Evolutionary conservation across 306 rosid species (phyloP), one percentile per base, ranked within the genome.

Genomic region (Cicer chorassanicum): DNA sequence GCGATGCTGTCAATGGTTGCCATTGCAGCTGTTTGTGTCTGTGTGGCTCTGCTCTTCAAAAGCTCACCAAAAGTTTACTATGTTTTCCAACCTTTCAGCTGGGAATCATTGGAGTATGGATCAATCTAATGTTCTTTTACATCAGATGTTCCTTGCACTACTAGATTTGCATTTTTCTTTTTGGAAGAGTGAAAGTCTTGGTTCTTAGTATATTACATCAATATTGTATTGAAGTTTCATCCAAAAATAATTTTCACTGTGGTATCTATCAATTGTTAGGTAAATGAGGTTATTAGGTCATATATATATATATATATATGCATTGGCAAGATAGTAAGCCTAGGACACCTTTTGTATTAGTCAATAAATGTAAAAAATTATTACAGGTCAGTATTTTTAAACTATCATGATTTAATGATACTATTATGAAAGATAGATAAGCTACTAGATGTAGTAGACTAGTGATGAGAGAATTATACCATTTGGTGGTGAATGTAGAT

Each of bases 1-100:
- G 97, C 92, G 45, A 86, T 93, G 94, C 90, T 93, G 12, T 93
- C 98, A 1, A 88, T 93, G 97, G 92, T 93, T 38, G 90, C 92
- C 70, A 88, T 93, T 70, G 98, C 98, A 16, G 96, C 97, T 9
- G 94, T 93, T 4, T 93, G 98, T 78, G 98, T 93, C 11, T 93
- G 98, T 24, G 98, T 88, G 60, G 98, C 98, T n/a, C 86, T 93
- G 78, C 92, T 93, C 70, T 93, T 93, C 80, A 93, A 93, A 80
- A 93, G 98, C 84, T 89, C 91, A 2, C 98, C 98, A 1, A 87
- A 84, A 79, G 98, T 91, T 38, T 62, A 79, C 44, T 91, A 80
- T 9, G 91, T 87, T 18, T 89, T 91, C 92, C 88, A 79, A 65
- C 98, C 98, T 53, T 93, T 93, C 97, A 85, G 69, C 56, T 93